Percentiles rank a stretch among this genome's conserved stretches.
Conservation (phyloP, 306 rosid genomes). For the Astragalus membranaceus region DNA sequence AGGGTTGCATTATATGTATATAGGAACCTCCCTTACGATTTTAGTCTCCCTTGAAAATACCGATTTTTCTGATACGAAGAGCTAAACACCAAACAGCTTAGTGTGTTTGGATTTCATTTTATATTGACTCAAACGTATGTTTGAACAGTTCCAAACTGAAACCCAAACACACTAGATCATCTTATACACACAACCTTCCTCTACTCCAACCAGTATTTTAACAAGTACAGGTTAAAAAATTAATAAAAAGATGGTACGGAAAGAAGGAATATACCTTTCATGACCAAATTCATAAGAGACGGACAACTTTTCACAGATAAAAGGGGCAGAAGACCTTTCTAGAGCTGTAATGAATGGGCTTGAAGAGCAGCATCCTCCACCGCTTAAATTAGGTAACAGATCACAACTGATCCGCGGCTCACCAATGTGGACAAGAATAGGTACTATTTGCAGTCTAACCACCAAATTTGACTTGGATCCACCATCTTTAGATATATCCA, state of each 20-base stretch:
- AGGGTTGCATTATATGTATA: conserved; percentile 1
- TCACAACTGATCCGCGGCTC: conserved; percentile 71
- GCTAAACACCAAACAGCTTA: conserved; percentile 1
- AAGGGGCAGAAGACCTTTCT: conserved; percentile 64
- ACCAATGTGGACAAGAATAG: conserved; percentile 65
- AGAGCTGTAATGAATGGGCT: conserved; percentile 41
- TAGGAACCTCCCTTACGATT: conserved; percentile 5
- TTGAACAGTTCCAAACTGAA: background rate
- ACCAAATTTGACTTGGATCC: conserved; percentile 60
- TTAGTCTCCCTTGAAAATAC: background rate
- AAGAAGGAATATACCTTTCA: conserved; percentile 65
- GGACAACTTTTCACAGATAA: conserved; percentile 70
- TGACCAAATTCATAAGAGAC: conserved; percentile 84
- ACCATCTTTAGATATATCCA: conserved; percentile 80
- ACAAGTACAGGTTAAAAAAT: background rate
- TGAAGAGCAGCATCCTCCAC: conserved; percentile 52
- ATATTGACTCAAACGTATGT: background rate
- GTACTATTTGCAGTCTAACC: conserved; percentile 69
- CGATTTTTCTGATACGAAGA: background rate
- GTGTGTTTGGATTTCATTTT: background rate
- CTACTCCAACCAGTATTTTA: conserved; percentile 10
- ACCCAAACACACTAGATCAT: background rate
- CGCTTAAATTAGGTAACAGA: conserved; percentile 49
- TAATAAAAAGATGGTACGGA: background rate
- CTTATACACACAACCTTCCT: conserved; percentile 8